These are phyloP conservation scores for Fusarium praegraminearum DNA, from an alignment of 2,329 filamentous ascomycete genomes.

Conservation along the genomic window DNA sequence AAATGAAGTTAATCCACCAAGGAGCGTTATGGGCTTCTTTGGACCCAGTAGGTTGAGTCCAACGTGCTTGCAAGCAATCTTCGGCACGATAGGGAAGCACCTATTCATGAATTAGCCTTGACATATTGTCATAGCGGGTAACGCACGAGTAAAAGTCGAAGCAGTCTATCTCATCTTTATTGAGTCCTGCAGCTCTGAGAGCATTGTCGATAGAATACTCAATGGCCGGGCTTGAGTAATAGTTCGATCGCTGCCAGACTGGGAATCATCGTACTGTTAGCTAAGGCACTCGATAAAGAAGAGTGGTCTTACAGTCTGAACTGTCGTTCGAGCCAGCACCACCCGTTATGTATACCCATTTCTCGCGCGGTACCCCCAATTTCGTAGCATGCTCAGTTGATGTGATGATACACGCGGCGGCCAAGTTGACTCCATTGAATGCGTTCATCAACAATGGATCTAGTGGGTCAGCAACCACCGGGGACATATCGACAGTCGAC, in stretches of 20 bases:
- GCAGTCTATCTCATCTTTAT: constrained; percentile 66
- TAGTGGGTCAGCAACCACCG: constrained; percentile 43
- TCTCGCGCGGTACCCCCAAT: constrained; percentile 65
- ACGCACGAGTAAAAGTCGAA: constrained; percentile 72
- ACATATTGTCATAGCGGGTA: rapidly evolving
- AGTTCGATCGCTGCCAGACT: constrained; percentile 74
- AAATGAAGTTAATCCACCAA: constrained; percentile 76
- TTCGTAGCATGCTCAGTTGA: constrained; percentile 65
- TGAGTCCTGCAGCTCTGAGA: constrained; percentile 61
- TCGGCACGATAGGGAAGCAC: constrained; percentile 77
- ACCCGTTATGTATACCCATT: constrained; percentile 74
- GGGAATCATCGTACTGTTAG: rapidly evolving
- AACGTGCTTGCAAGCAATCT: constrained; percentile 72
- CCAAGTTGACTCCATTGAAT: constrained; percentile 76
- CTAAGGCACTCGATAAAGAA: rapidly evolving
- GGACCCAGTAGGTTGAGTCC: constrained; percentile 60
- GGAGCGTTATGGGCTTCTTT: constrained; percentile 67
- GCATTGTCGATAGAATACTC: constrained; percentile 67
- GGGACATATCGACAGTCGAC: constrained; percentile 16
- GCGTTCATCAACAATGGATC: constrained; percentile 78
- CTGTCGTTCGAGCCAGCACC: constrained; percentile 72
- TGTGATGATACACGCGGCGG: constrained; percentile 71
- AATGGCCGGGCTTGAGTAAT: constrained; percentile 68
- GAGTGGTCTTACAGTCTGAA: constrained; percentile 56
- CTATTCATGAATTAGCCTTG: constrained; percentile 48